Base-by-base conservation (phyloP, 306 rosid genomes). In the Quercus rubra region DNA sequence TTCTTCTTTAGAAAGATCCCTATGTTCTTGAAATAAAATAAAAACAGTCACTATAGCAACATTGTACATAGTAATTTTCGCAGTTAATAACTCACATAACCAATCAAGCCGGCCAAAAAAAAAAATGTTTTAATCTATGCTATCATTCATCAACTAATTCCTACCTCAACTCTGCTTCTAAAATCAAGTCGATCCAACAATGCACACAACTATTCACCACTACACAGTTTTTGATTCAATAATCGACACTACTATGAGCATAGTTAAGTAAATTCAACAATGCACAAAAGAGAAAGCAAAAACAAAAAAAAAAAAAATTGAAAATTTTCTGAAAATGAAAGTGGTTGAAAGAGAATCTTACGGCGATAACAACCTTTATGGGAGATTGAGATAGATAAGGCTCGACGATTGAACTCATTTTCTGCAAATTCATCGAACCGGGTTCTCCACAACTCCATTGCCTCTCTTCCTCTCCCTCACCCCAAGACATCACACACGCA, bases 361-460 rank as follows among this genome's bases (percentile, higher is more conserved):
- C 92, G 79, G 87, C 78, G 21, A 87, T 51, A 85, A 27, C 28
- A 27, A 27, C 1, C 97, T 88, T 90, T 81, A 86, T 82, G 78
- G 90, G 89, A 63, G 89, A 87, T 25, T 88, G 94, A 69, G 92
- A 88, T 70, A 92, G 91, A 89, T 92, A 94, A 0, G 97, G 97
- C 77, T 94, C 92, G 73, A 89, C 87, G n/a, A 91, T 87, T 59
- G 92, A 91, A 84, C 93, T 84, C 79, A 93, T 82, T 83, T 80
- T 90, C 56, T 82, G 87, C 52, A 90, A 81, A 89, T 88, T 90
- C 73, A 87, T 84, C 28, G 80, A 82, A 31, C 87, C 90, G 55
- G 83, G 81, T 85, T 83, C 91, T 76, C 88, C 96, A 75, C 94
- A 93, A 83, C 75, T 82, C 89, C 98, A 93, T 88, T 78, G 87